Conservation (phyloP, 208 protist genomes). For the Novymonas esmeraldas region DNA sequence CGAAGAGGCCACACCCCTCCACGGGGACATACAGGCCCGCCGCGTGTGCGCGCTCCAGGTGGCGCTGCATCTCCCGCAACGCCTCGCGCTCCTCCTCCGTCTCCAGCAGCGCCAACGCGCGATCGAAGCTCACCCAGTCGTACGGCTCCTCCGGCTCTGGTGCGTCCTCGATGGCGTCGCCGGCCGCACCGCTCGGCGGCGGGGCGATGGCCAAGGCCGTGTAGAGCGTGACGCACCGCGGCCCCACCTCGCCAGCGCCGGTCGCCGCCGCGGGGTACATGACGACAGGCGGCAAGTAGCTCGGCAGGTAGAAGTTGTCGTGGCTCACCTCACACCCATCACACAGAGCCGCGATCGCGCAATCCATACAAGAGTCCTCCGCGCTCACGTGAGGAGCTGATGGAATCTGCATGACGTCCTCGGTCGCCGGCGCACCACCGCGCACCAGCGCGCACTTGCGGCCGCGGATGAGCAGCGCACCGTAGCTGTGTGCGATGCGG, state of each 20-base stretch:
- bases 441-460: conserved; percentile 86
- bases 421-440: neutral
- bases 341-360: conserved; percentile 73
- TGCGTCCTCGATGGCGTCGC: conserved; percentile 62
- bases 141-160: conserved; percentile 70
- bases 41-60: conserved; percentile 43
- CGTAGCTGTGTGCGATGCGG: conserved; percentile 58
- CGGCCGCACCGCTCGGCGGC: conserved; percentile 51
- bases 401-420: conserved; percentile 44
- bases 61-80: conserved; percentile 41
- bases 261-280: conserved; percentile 39
- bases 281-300: conserved; percentile 63
- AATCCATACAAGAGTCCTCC: conserved; percentile 57
- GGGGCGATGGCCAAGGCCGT: conserved; percentile 58
- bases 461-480: conserved; percentile 76
- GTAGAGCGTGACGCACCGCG: conserved; percentile 63
- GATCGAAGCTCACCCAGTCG: conserved; percentile 73
- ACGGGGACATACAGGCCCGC: conserved; percentile 66
- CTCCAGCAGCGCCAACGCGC: conserved; percentile 42
- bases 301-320: conserved; percentile 83
- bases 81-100: conserved; percentile 53
- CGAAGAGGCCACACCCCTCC: conserved; percentile 72
- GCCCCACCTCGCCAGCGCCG: neutral
- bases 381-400: conserved; percentile 32
- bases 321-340: conserved; percentile 79